Conservation (phyloP, 2,329 filamentous ascomycete genomes). For the Fusarium sp. region DNA sequence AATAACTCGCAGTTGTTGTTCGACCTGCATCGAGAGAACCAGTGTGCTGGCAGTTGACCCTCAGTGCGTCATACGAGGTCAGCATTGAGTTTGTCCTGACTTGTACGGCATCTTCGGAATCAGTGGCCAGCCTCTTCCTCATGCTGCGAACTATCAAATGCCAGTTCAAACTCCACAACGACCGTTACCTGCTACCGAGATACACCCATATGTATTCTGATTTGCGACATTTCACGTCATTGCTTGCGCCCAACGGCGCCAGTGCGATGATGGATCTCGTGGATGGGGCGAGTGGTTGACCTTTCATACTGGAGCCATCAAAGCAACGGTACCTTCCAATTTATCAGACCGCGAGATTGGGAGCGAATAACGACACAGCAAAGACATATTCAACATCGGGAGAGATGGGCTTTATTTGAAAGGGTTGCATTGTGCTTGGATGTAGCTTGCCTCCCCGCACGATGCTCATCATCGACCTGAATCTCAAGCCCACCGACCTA, state of each 20-base stretch:
- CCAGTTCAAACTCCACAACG: not conserved
- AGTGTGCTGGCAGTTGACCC: slow-evolving; percentile 8
- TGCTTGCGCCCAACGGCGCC: slow-evolving; percentile 20
- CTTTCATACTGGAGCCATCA: slow-evolving; percentile 6
- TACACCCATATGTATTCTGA: not conserved
- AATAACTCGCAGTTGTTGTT: not conserved
- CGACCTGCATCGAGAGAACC: not conserved
- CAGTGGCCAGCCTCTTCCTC: slow-evolving; percentile 7
- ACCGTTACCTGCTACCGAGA: not conserved
- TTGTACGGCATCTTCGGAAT: slow-evolving; percentile 34
- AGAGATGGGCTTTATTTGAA: slow-evolving; percentile 17
- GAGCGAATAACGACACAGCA: slow-evolving; percentile 32
- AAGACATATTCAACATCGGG: slow-evolving; percentile 27
- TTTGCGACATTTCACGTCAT: slow-evolving; percentile 30
- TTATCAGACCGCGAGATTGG: slow-evolving; percentile 4
- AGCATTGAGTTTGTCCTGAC: slow-evolving; percentile 16
- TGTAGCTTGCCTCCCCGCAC: slow-evolving; percentile 36
- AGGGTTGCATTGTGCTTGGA: slow-evolving; percentile 40
- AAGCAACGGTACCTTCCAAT: slow-evolving; percentile 8
- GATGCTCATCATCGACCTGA: slow-evolving; percentile 38
- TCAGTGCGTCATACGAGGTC: slow-evolving; percentile 31
- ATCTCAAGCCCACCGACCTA: slow-evolving; percentile 36
- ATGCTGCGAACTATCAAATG: slow-evolving; percentile 5
- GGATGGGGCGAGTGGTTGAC: slow-evolving; percentile 14
- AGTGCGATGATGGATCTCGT: slow-evolving; percentile 9